Conservation (phyloP, 768 basidiomycete genomes). For the Mycena rebaudengoi region DNA sequence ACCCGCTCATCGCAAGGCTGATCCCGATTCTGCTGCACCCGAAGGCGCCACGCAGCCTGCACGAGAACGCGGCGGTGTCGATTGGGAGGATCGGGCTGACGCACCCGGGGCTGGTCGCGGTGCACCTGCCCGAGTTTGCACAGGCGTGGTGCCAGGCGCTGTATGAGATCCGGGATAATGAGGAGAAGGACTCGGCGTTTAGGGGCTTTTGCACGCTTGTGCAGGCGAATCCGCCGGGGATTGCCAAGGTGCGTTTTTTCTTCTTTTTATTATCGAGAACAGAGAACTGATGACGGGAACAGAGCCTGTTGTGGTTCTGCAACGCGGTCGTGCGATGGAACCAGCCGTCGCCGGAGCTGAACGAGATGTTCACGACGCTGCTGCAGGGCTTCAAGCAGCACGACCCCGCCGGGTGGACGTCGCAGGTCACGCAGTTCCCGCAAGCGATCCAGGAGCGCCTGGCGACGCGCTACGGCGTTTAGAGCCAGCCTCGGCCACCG, state of each 20-base stretch:
- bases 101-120: conserved; percentile 89
- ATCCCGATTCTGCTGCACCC: conserved; percentile 93
- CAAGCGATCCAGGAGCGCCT: conserved; percentile 89
- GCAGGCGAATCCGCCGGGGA: conserved; percentile 92
- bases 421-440: conserved; percentile 85
- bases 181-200: conserved; percentile 99
- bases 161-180: conserved; percentile 98
- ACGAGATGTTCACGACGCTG: conserved; percentile 92
- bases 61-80: conserved; percentile 98
- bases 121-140: conserved; percentile 89
- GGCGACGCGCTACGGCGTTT: conserved; percentile 88
- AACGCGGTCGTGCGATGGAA: conserved; percentile 98
- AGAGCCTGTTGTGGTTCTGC: conserved; percentile 98
- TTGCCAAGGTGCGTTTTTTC: conserved; percentile 77
- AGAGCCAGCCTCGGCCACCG: conserved; percentile 25
- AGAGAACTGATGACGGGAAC: conserved; percentile 26
- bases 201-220: conserved; percentile 96
- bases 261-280: not conserved
- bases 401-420: conserved; percentile 85
- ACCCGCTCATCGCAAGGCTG: conserved; percentile 84
- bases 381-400: conserved; percentile 91
- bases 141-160: conserved; percentile 97
- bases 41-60: conserved; percentile 91
- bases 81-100: conserved; percentile 96
- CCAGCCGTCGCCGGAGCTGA: conserved; percentile 89